Evolutionary conservation across 2,329 filamentous ascomycete species (phyloP).

Genomic region (Xylariales sp.): DNA sequence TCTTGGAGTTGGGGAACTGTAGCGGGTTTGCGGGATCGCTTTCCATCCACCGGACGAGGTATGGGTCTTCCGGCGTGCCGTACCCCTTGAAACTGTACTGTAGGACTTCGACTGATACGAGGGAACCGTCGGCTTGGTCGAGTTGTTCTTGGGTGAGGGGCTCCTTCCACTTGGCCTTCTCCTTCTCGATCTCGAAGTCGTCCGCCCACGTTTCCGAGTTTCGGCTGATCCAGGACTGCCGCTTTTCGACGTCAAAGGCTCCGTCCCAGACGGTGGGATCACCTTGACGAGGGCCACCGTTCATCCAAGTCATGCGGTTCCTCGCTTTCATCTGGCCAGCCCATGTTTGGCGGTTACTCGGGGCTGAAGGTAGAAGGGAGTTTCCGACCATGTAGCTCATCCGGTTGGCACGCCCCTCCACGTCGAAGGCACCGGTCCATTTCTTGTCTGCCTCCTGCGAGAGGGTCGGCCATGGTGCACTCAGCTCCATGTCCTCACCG

Average conservation of each 20-base stretch:
- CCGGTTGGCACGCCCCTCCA: constrained; percentile 13
- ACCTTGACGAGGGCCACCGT: constrained; percentile 4
- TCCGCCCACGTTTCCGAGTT: constrained; percentile 11
- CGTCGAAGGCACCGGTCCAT: constrained; percentile 15
- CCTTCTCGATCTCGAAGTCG: constrained; percentile 11
- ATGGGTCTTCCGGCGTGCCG: constrained; percentile 38
- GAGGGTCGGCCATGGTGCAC: constrained; percentile 9
- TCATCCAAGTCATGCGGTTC: constrained; percentile 11
- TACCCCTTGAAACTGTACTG: constrained; percentile 35
- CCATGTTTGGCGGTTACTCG: constrained; percentile 9
- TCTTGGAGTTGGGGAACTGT: constrained; percentile 29
- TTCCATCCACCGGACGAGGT: constrained; percentile 39
- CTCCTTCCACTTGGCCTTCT: constrained; percentile 8
- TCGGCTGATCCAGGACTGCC: constrained; percentile 10
- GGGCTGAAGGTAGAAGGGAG: constrained; percentile 10
- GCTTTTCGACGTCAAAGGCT: constrained; percentile 14
- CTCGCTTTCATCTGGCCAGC: constrained; percentile 7
- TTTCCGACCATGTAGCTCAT: constrained; percentile 16
- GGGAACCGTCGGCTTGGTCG: constrained; percentile 9
- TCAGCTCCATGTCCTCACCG: constrained; percentile 8
- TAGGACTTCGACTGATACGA: constrained; percentile 17
- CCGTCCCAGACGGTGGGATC: constrained; percentile 14
- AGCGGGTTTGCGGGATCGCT: constrained; percentile 41
- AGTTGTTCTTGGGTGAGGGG: constrained; percentile 12
- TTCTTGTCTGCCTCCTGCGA: constrained; percentile 7